These are phyloP conservation scores for Benincasa hispida DNA, from an alignment of 306 rosid genomes.

Conservation along the genomic window DNA sequence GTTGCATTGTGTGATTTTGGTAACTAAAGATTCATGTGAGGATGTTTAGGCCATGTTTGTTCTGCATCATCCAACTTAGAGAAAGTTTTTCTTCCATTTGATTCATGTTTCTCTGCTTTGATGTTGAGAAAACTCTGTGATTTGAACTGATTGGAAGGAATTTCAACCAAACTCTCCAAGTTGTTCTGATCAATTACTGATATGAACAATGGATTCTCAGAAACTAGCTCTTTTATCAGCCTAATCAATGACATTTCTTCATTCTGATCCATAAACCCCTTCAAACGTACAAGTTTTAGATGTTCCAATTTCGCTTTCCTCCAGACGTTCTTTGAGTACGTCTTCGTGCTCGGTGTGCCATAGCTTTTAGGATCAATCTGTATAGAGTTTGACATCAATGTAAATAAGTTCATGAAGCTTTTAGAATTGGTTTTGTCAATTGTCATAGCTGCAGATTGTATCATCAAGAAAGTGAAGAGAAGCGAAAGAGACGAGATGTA, in stretches of 20 bases:
- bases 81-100: not conserved
- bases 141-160: not conserved
- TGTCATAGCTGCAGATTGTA: no score
- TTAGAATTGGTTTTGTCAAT: not conserved
- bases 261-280: conserved; percentile 26
- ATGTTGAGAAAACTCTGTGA: not conserved
- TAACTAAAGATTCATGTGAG: conserved; percentile 3
- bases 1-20: not conserved
- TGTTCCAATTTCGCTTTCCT: conserved; percentile 20
- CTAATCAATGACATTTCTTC: conserved; percentile 28
- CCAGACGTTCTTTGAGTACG: conserved; percentile 13
- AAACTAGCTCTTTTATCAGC: not conserved
- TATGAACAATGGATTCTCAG: conserved; percentile 11
- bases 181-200: conserved; percentile 24
- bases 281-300: conserved; percentile 31
- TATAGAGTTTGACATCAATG: not conserved
- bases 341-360: conserved; percentile 4
- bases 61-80: not conserved
- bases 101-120: not conserved
- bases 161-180: not conserved
- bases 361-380: conserved; percentile 48
- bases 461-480: conserved; percentile 2
- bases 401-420: not conserved
- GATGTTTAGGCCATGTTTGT: not conserved
- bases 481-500: not conserved